Evolutionary conservation across 2,329 filamentous ascomycete genomes (phyloP).

Genomic region (Atkinsonella hypoxylon): DNA sequence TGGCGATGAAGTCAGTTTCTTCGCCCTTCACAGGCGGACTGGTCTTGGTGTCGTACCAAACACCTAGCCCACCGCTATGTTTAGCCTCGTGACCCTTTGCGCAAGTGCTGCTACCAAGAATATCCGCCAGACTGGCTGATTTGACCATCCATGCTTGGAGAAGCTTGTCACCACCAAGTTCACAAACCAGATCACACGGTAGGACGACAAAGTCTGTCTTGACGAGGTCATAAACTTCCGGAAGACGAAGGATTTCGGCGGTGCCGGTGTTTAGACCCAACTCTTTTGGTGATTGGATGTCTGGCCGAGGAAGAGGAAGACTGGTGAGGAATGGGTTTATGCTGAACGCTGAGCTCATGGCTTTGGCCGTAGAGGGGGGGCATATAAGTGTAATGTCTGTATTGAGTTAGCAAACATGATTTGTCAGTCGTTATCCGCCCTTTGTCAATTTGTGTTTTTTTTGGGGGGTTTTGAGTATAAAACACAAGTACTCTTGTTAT

Average conservation of each 20-base stretch:
- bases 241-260: slow-evolving; percentile 73
- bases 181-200: slow-evolving; percentile 88
- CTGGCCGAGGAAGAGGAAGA: slow-evolving; percentile 60
- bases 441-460: too few relatives aligned
- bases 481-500: too few relatives aligned
- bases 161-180: slow-evolving; percentile 70
- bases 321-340: slow-evolving; percentile 68
- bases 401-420: too few relatives aligned
- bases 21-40: slow-evolving; percentile 73
- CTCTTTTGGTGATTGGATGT: slow-evolving; percentile 62
- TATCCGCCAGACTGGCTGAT: slow-evolving; percentile 55
- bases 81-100: slow-evolving; percentile 25
- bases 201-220: slow-evolving; percentile 80
- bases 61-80: slow-evolving; percentile 67
- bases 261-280: slow-evolving; percentile 80
- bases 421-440: neutral
- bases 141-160: slow-evolving; percentile 89
- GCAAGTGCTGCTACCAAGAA: slow-evolving; percentile 36
- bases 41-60: slow-evolving; percentile 80
- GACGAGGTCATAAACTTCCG: slow-evolving; percentile 68
- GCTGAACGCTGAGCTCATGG: slow-evolving; percentile 58
- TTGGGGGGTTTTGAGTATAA: too few relatives aligned
- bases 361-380: slow-evolving; percentile 51
- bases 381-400: slow-evolving; percentile 51
- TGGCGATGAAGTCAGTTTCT: slow-evolving; percentile 85